Conservation (phyloP, 208 protist species). For the Trypanosoma scelopori region DNA sequence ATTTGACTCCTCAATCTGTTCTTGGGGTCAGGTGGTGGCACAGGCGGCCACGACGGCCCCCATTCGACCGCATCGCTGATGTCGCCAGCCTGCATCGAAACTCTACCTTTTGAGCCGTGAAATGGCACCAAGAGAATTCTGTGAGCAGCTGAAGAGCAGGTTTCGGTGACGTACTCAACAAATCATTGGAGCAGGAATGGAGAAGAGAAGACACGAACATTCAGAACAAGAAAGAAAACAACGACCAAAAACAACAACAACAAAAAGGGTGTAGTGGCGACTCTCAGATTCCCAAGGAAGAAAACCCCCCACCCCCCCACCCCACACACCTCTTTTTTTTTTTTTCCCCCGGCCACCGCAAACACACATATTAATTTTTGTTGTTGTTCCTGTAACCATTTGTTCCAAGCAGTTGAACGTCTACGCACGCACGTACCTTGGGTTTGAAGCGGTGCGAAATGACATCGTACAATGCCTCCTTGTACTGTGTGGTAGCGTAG, state of each 20-base stretch:
- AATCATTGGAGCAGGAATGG: background rate
- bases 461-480: slow-evolving; percentile 58
- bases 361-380: too few relatives aligned
- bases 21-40: background rate
- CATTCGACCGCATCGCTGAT: background rate
- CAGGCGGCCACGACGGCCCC: background rate
- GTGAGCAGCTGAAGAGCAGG: background rate
- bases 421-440: background rate
- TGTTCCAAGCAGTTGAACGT: background rate
- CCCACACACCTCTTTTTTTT: too few relatives aligned
- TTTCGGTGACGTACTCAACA: background rate
- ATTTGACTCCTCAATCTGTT: background rate
- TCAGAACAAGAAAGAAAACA: slow-evolving; percentile 13
- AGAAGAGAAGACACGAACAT: background rate
- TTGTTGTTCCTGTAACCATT: too few relatives aligned
- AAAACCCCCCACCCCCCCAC: too few relatives aligned
- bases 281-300: too few relatives aligned
- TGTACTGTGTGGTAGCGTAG: slow-evolving; percentile 73
- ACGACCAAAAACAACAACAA: too few relatives aligned
- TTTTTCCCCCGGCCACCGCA: too few relatives aligned
- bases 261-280: too few relatives aligned
- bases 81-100: background rate
- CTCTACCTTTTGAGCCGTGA: too few relatives aligned
- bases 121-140: background rate
- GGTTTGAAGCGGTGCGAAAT: slow-evolving; percentile 43